A percentile compares a stretch with the other conserved stretches of the same genome.
phyloP scores from a whole-genome alignment of 345 rosid species.

The Excoecaria agallocha region DNA sequence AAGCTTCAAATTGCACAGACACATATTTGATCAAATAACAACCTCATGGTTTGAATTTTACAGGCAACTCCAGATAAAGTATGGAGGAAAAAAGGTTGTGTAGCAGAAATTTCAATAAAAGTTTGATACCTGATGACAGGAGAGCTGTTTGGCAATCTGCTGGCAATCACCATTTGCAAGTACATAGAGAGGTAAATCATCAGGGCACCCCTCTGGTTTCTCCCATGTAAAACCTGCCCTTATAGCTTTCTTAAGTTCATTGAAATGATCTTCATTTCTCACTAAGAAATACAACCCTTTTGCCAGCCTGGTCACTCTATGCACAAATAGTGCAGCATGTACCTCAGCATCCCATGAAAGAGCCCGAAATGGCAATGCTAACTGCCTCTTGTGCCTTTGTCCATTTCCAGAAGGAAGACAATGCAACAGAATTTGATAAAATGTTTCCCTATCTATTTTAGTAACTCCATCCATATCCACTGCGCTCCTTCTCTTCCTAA shows the following conservation, averaged over 20 bases:
- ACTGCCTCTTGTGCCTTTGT: constrained; percentile 50
- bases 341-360: constrained; percentile 89
- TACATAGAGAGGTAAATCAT: constrained; percentile 58
- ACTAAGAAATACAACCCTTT: constrained; percentile 79
- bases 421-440: constrained; percentile 82
- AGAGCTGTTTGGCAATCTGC: constrained; percentile 59
- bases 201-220: constrained; percentile 80
- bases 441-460: constrained; percentile 50
- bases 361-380: constrained; percentile 68
- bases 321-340: constrained; percentile 84
- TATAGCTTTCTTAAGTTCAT: constrained; percentile 48
- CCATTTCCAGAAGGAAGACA: constrained; percentile 63
- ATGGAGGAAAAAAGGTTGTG: neutral
- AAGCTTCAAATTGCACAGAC: neutral
- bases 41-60: neutral
- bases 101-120: neutral
- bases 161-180: constrained; percentile 60
- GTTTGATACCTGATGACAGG: constrained; percentile 74
- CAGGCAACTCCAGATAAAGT: neutral
- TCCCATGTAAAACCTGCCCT: constrained; percentile 65
- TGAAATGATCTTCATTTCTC: constrained; percentile 79
- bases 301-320: constrained; percentile 63
- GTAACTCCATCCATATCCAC: constrained; percentile 83
- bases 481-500: constrained; percentile 89
- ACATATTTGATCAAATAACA: neutral